Conservation (phyloP, 2,329 filamentous ascomycete species). For the Trichoderma arundinaceum region DNA sequence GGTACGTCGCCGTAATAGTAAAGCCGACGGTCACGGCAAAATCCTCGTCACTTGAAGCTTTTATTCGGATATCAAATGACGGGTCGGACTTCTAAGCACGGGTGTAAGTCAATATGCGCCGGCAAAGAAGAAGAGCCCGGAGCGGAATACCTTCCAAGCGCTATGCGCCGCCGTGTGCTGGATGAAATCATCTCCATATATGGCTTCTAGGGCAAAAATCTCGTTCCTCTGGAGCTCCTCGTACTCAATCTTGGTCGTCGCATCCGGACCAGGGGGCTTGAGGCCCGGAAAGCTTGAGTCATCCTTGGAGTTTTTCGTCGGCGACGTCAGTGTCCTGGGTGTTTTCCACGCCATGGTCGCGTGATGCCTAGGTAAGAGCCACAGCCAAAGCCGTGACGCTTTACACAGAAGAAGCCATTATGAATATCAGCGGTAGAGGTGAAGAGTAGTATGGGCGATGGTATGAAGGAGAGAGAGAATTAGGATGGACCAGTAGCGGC, state of each 20-base stretch:
- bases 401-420: conserved; percentile 57
- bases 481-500: conserved; percentile 28
- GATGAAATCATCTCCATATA: conserved; percentile 88
- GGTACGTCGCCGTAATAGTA: conserved; percentile 87
- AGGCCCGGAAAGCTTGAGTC: conserved; percentile 60
- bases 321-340: conserved; percentile 56
- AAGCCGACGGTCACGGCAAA: conserved; percentile 75
- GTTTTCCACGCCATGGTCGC: conserved; percentile 60
- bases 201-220: conserved; percentile 81
- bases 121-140: conserved; percentile 32
- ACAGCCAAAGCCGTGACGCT: conserved; percentile 61
- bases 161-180: conserved; percentile 71
- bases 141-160: conserved; percentile 77
- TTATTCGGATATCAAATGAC: conserved; percentile 80
- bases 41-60: conserved; percentile 73
- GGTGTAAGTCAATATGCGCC: conserved; percentile 34
- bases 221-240: conserved; percentile 87
- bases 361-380: conserved; percentile 47
- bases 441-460: background rate
- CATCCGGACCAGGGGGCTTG: conserved; percentile 50
- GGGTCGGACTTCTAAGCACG: conserved; percentile 73
- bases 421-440: conserved; percentile 1
- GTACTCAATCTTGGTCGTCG: conserved; percentile 66
- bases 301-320: conserved; percentile 51
- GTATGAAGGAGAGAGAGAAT: conserved; percentile 24